These are phyloP conservation scores for Trichoderma oligosporum DNA, from an alignment of 2,329 filamentous ascomycete genomes.

Conservation along the genomic window DNA sequence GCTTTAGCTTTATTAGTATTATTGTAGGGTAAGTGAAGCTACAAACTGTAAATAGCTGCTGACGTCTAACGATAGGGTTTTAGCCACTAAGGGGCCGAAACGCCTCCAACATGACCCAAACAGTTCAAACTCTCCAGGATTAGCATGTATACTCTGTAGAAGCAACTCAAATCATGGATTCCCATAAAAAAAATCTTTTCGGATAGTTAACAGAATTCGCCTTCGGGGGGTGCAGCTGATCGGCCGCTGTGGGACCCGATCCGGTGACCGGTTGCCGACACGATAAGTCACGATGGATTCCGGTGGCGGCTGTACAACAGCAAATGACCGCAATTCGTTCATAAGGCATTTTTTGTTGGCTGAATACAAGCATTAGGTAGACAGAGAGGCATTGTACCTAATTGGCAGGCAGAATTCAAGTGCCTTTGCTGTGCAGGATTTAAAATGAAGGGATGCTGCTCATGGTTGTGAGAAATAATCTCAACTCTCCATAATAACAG, in stretches of 20 bases:
- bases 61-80: too few species aligned
- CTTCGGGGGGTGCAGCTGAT: background rate
- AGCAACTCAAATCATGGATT: background rate
- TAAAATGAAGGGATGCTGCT: background rate
- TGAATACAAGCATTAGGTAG: background rate
- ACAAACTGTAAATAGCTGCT: too few species aligned
- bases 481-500: too few species aligned
- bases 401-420: too few species aligned
- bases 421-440: background rate
- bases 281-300: background rate
- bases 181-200: background rate
- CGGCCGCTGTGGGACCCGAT: constrained; percentile 5
- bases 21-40: too few species aligned
- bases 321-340: background rate
- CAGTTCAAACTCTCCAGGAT: background rate
- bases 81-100: too few species aligned
- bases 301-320: constrained; percentile 1
- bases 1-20: too few species aligned
- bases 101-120: background rate
- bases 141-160: background rate
- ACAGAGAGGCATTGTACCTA: background rate
- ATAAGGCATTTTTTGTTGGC: background rate
- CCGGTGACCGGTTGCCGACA: constrained; percentile 4
- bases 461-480: background rate
- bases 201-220: background rate